Conservation (phyloP, 2,329 filamentous ascomycete genomes). For the Neoarthrinium moseri region DNA sequence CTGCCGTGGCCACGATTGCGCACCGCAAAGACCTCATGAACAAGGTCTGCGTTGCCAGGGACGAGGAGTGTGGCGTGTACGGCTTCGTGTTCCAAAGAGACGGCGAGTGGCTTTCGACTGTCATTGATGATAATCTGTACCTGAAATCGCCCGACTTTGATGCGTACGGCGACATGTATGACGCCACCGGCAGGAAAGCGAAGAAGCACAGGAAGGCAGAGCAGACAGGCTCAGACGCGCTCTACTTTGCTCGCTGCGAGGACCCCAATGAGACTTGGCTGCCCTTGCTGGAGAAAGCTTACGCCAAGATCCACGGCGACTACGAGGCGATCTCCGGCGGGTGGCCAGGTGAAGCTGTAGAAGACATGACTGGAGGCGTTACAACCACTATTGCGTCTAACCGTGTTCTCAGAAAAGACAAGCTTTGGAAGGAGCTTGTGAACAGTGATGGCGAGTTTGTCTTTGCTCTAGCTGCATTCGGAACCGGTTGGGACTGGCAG, state of each 20-base stretch:
- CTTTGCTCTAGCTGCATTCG: slow-evolving; percentile 42
- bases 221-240: slow-evolving; percentile 66
- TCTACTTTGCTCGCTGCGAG: slow-evolving; percentile 69
- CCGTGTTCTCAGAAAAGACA: slow-evolving; percentile 63
- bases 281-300: slow-evolving; percentile 71
- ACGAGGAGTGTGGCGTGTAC: slow-evolving; percentile 69
- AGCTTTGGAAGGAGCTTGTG: slow-evolving; percentile 68
- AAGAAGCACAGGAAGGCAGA: slow-evolving; percentile 59
- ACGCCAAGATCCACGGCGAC: slow-evolving; percentile 74
- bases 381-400: slow-evolving; percentile 54
- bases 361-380: slow-evolving; percentile 51
- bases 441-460: slow-evolving; percentile 67
- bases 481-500: slow-evolving; percentile 24
- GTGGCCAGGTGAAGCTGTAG: slow-evolving; percentile 53
- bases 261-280: slow-evolving; percentile 74
- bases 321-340: slow-evolving; percentile 67
- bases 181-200: slow-evolving; percentile 48
- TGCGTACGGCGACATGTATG: slow-evolving; percentile 34
- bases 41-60: slow-evolving; percentile 63
- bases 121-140: slow-evolving; percentile 72
- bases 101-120: slow-evolving; percentile 69
- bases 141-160: slow-evolving; percentile 56
- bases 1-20: slow-evolving; percentile 66
- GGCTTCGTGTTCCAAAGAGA: slow-evolving; percentile 72
- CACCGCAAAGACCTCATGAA: slow-evolving; percentile 65